Conservation (phyloP, 192 early-diverging fungal genomes). For the Dispira simplex region DNA sequence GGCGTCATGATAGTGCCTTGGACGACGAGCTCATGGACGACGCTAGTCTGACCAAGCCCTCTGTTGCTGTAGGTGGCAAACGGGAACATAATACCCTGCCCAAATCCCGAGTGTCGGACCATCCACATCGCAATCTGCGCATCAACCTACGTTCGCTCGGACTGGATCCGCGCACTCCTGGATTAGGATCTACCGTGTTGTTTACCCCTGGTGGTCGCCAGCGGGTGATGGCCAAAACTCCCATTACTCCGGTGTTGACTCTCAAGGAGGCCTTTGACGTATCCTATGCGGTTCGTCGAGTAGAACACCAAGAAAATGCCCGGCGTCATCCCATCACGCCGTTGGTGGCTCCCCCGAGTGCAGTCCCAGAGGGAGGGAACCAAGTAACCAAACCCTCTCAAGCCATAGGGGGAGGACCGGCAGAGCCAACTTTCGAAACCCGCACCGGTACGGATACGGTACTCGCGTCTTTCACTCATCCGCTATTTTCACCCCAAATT, state of each 20-base stretch:
- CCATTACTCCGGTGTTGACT: slow-evolving; percentile 35
- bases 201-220: slow-evolving; percentile 19
- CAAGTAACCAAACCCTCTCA: slow-evolving; percentile 5
- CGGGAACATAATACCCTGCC: slow-evolving; percentile 2
- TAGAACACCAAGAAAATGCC: slow-evolving; percentile 44
- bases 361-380: slow-evolving; percentile 3
- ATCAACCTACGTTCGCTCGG: neutral
- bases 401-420: slow-evolving; percentile 11
- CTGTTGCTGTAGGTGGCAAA: slow-evolving; percentile 6
- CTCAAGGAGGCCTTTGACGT: slow-evolving; percentile 64
- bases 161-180: slow-evolving; percentile 5
- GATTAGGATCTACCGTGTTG: slow-evolving; percentile 8
- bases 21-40: neutral
- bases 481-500: slow-evolving; percentile 20
- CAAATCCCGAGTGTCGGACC: neutral
- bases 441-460: slow-evolving; percentile 16
- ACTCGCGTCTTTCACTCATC: slow-evolving; percentile 18
- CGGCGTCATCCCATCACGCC: slow-evolving; percentile 14
- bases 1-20: neutral
- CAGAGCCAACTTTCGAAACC: slow-evolving; percentile 13
- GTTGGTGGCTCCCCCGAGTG: slow-evolving; percentile 11
- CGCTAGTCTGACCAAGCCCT: neutral
- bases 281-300: slow-evolving; percentile 59
- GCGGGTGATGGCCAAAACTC: slow-evolving; percentile 22
- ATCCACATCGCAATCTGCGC: neutral